Percentiles rank a stretch among this genome's conserved stretches.
These are phyloP conservation scores for Salix udensis DNA, from an alignment of 345 rosid genomes.

Conservation along the genomic window DNA sequence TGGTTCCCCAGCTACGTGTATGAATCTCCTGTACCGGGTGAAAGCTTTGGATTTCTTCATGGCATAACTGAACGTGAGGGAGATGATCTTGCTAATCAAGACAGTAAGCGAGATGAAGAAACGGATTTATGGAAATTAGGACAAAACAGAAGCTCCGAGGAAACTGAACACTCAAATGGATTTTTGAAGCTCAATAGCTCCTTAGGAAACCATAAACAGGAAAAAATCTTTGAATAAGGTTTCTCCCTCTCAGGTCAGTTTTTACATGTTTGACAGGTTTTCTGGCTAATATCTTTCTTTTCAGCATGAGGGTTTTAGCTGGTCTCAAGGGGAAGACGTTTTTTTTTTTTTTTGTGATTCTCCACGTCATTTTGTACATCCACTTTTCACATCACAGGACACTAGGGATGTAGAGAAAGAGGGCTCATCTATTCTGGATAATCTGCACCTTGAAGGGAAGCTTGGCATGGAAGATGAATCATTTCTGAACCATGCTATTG, in stretches of 20 bases:
- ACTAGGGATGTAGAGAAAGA: conserved; percentile 1
- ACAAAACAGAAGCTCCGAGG: neutral
- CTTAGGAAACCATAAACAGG: neutral
- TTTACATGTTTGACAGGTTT: neutral
- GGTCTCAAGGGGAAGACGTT: neutral
- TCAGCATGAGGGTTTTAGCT: neutral
- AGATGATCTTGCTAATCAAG: conserved; percentile 28
- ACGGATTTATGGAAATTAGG: neutral
- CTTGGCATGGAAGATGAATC: conserved; percentile 12
- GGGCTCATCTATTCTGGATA: neutral
- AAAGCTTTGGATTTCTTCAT: conserved; percentile 16
- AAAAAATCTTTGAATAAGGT: conserved; percentile 9
- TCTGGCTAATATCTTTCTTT: neutral
- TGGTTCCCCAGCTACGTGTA: conserved; percentile 56
- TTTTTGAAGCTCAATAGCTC: conserved; percentile 7
- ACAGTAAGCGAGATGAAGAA: conserved; percentile 25
- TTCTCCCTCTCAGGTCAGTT: neutral
- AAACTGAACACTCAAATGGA: conserved; percentile 17
- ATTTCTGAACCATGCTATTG: neutral
- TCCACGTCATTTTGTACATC: neutral
- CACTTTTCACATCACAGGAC: conserved; percentile 17
- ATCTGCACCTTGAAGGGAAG: conserved; percentile 5
- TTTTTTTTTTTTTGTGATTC: neutral
- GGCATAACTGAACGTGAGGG: conserved; percentile 17
- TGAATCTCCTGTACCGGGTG: conserved; percentile 37